These are phyloP conservation scores for Xylaria sp. DNA, from an alignment of 2,329 filamentous ascomycete genomes.

Conservation along the genomic window DNA sequence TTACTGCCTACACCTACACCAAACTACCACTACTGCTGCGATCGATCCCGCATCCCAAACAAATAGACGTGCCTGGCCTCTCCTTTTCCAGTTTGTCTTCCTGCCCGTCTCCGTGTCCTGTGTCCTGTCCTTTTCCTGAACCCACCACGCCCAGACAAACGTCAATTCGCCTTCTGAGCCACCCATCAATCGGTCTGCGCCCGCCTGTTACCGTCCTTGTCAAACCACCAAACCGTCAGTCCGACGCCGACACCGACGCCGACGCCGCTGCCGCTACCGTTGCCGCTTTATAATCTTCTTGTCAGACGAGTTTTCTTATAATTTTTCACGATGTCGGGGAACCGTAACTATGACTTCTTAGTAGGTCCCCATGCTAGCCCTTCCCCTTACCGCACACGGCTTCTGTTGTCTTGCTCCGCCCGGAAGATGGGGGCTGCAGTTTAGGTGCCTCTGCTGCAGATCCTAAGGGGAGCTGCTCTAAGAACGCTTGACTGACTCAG, in stretches of 20 bases:
- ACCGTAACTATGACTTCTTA: constrained; percentile 98
- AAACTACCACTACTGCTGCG: constrained; percentile 9
- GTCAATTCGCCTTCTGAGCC: constrained; percentile 3
- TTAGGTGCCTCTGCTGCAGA: background rate
- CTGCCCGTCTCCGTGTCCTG: background rate
- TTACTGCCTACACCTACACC: background rate
- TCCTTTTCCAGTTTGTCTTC: constrained; percentile 3
- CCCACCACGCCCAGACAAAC: background rate
- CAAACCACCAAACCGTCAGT: constrained; percentile 1
- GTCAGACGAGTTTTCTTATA: constrained; percentile 11
- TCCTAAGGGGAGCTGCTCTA: background rate
- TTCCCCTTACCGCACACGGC: background rate
- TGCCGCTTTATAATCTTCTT: constrained; percentile 1
- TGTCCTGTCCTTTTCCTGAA: background rate
- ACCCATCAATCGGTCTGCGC: constrained; percentile 5
- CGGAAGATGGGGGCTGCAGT: background rate
- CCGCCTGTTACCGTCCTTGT: constrained; percentile 10
- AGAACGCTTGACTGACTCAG: constrained; percentile 13
- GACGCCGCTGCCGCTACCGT: background rate
- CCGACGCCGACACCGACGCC: constrained; percentile 5
- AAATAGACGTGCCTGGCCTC: constrained; percentile 5
- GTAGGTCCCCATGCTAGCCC: constrained; percentile 49
- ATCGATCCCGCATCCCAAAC: constrained; percentile 21
- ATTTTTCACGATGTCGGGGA: constrained; percentile 72
- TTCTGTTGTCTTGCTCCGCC: background rate